phyloP scores from a whole-genome alignment of 2,329 filamentous ascomycete genomes.

The Nannizziopsis arthrosporioides region DNA sequence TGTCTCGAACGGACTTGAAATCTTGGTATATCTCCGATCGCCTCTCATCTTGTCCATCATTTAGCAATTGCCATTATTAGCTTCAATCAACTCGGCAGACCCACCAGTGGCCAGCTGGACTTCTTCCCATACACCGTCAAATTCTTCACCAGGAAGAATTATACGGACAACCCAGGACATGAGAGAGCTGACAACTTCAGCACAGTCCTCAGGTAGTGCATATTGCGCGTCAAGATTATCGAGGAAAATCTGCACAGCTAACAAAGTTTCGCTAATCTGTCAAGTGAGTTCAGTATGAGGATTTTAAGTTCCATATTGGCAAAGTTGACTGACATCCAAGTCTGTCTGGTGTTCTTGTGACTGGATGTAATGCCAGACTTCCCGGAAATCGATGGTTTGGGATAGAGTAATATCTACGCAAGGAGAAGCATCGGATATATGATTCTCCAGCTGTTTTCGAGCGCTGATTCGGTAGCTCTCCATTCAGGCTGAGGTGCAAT shows the following conservation, averaged over 20 bases:
- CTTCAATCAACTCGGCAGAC: slow-evolving; percentile 7
- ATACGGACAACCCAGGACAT: slow-evolving; percentile 24
- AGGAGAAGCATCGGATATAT: background rate
- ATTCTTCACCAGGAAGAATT: slow-evolving; percentile 26
- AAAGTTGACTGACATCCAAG: slow-evolving; percentile 17
- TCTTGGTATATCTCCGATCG: slow-evolving; percentile 14
- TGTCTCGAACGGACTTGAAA: slow-evolving; percentile 20
- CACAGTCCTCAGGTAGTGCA: slow-evolving; percentile 18
- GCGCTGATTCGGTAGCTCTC: slow-evolving; percentile 10
- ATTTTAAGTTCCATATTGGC: background rate
- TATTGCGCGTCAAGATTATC: slow-evolving; percentile 11
- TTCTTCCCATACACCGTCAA: slow-evolving; percentile 23
- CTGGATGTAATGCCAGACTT: slow-evolving; percentile 25
- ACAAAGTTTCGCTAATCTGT: slow-evolving; percentile 26
- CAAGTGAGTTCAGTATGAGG: background rate
- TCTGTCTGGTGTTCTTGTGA: slow-evolving; percentile 15
- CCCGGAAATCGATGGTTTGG: slow-evolving; percentile 5
- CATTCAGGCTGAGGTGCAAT: slow-evolving; percentile 5
- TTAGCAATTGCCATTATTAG: background rate
- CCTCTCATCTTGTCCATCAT: slow-evolving; percentile 12
- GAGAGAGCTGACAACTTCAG: slow-evolving; percentile 19
- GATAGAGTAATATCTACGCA: background rate
- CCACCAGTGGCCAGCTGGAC: slow-evolving; percentile 15
- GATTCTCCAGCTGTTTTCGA: slow-evolving; percentile 7
- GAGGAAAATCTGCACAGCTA: slow-evolving; percentile 21